These are phyloP conservation scores for Bryopsis sp. DNA, from an alignment of 139 green algal species.

Conservation along the genomic window DNA sequence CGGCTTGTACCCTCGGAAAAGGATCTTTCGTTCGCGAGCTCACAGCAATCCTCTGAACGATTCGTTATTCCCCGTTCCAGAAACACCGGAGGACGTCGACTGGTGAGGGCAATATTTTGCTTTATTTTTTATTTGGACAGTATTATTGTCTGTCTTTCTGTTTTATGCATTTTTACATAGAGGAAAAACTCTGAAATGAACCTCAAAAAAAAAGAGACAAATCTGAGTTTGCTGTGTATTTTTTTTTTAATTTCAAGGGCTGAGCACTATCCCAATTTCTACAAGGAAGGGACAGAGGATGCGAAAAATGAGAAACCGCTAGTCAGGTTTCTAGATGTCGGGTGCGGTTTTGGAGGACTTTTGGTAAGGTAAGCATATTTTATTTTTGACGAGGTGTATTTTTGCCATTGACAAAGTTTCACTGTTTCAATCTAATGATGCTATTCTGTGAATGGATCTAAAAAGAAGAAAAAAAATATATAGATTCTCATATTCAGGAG, in stretches of 20 bases:
- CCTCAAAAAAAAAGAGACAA: background rate
- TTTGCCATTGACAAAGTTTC: background rate
- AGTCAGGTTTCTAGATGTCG: constrained; percentile 85
- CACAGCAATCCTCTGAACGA: constrained; percentile 96
- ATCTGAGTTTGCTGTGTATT: background rate
- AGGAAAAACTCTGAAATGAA: background rate
- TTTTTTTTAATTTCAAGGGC: constrained; percentile 27
- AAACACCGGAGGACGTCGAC: constrained; percentile 44
- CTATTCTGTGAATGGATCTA: too few species aligned
- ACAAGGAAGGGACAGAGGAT: constrained; percentile 17
- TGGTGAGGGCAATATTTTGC: too few species aligned
- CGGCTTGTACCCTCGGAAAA: constrained; percentile 60
- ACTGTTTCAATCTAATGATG: background rate
- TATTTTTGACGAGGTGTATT: background rate
- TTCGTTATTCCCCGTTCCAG: constrained; percentile 56
- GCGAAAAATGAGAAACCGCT: constrained; percentile 12
- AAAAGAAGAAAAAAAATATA: too few species aligned
- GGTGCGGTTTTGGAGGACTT: constrained; percentile 96
- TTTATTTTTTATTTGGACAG: background rate
- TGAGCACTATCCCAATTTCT: constrained; percentile 41
- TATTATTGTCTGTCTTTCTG: background rate
- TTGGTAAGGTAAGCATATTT: constrained; percentile 49
- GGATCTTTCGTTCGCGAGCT: constrained; percentile 78
- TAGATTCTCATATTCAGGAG: too few species aligned
- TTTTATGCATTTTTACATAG: too few species aligned